Evolutionary conservation across 2,329 filamentous ascomycete genomes (phyloP).

Genomic region (Reticulascus tulasneorum): DNA sequence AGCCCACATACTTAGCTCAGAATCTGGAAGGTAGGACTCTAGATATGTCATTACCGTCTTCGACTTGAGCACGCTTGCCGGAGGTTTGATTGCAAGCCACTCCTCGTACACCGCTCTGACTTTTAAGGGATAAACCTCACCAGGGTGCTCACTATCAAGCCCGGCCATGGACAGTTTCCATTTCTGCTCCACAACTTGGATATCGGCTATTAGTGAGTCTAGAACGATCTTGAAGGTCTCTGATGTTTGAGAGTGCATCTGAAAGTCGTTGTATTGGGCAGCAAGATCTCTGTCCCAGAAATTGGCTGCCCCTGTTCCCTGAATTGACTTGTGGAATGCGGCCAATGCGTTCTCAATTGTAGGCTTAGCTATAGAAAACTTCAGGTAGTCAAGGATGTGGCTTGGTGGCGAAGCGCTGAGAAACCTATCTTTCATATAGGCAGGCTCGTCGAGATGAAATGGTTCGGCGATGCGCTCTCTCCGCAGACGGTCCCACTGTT

Average conservation of each 20-base stretch:
- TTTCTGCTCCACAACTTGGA: constrained; percentile 20
- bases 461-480: constrained; percentile 18
- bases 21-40: constrained; percentile 18
- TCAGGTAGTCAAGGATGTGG: constrained; percentile 62
- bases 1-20: constrained; percentile 37
- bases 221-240: constrained; percentile 27
- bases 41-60: constrained; percentile 18
- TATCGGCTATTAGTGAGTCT: constrained; percentile 26
- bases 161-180: constrained; percentile 26
- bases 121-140: constrained; percentile 19
- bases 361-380: constrained; percentile 47
- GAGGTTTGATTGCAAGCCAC: constrained; percentile 40
- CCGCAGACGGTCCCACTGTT: constrained; percentile 36
- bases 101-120: constrained; percentile 32
- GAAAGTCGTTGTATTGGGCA: constrained; percentile 28
- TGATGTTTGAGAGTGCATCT: constrained; percentile 22
- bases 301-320: constrained; percentile 9
- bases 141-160: constrained; percentile 7
- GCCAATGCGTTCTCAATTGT: constrained; percentile 33
- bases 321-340: constrained; percentile 23
- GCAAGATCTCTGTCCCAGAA: constrained; percentile 34
- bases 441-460: constrained; percentile 28
- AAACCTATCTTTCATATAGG: constrained; percentile 38
- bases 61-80: constrained; percentile 15
- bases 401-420: constrained; percentile 15